These are phyloP conservation scores for Saturnispora ahearnii DNA, from an alignment of 805 yeast genomes.

Conservation along the genomic window DNA sequence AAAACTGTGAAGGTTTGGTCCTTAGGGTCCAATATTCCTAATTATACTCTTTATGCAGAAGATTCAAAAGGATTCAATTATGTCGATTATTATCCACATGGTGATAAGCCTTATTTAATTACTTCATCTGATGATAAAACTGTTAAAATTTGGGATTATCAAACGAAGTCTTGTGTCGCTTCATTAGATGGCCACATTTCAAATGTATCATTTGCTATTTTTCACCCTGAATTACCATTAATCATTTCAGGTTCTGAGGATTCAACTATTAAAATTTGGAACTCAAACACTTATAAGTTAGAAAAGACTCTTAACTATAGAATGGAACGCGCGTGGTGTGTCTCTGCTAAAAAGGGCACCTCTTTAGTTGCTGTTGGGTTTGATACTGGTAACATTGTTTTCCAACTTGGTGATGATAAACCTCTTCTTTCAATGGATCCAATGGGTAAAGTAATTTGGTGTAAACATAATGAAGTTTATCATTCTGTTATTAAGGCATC, in stretches of 20 bases:
- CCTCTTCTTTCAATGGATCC: constrained; percentile 92
- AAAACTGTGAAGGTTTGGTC: constrained; percentile 97
- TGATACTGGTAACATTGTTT: constrained; percentile 86
- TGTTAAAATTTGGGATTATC: constrained; percentile 91
- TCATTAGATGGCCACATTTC: constrained; percentile 88
- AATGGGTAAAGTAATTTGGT: constrained; percentile 84
- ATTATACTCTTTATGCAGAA: constrained; percentile 86
- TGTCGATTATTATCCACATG: constrained; percentile 93
- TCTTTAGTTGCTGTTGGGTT: constrained; percentile 86
- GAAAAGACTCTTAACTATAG: constrained; percentile 89
- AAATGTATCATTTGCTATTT: constrained; percentile 92
- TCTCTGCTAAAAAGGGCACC: constrained; percentile 61
- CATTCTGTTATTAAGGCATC: constrained; percentile 65
- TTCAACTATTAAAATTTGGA: constrained; percentile 91
- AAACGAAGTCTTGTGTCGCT: constrained; percentile 92
- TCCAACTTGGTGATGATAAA: constrained; percentile 87
- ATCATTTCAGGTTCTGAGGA: constrained; percentile 97
- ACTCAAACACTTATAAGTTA: constrained; percentile 83
- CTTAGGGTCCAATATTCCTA: constrained; percentile 76
- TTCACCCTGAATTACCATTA: constrained; percentile 95
- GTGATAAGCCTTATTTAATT: constrained; percentile 92
- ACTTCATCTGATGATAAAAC: constrained; percentile 89
- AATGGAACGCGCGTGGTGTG: constrained; percentile 96
- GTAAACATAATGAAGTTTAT: constrained; percentile 83
- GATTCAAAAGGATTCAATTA: constrained; percentile 91